Percentiles rank a stretch among this genome's conserved stretches.
Conservation (phyloP, 140 eudicot genomes). For the Ambrosia hybrid region DNA sequence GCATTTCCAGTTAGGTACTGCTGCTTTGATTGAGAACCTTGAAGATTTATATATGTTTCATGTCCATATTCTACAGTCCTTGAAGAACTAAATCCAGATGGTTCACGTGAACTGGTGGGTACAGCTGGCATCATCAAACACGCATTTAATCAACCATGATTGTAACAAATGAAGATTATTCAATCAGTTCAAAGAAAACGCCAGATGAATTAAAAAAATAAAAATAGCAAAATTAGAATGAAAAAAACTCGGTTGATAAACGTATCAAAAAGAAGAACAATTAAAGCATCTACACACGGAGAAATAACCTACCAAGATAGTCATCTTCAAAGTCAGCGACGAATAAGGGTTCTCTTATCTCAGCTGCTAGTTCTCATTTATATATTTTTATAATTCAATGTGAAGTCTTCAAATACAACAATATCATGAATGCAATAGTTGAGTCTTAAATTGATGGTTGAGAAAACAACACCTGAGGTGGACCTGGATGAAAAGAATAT, state of each 20-base stretch:
- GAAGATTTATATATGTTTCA: constrained; percentile 49
- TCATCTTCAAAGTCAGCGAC: too few relatives aligned
- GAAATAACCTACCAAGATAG: too few relatives aligned
- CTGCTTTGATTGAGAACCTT: constrained; percentile 59
- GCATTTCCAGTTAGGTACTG: constrained; percentile 50
- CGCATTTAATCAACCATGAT: too few relatives aligned
- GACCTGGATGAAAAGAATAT: constrained; percentile 41
- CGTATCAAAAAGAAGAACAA: too few relatives aligned
- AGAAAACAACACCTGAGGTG: constrained; percentile 33
- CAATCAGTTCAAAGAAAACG: too few relatives aligned
- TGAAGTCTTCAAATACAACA: constrained; percentile 7
- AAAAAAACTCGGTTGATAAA: too few relatives aligned
- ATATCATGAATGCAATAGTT: constrained; percentile 1
- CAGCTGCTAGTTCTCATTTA: constrained; percentile 51
- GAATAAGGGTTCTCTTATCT: too few relatives aligned
- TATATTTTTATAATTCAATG: constrained; percentile 10
- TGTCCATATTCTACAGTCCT: constrained; percentile 61
- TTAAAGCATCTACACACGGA: too few relatives aligned
- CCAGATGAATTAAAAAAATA: too few relatives aligned
- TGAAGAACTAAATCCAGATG: constrained; percentile 46
- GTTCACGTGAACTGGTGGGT: constrained; percentile 41
- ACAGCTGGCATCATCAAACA: constrained; percentile 50
- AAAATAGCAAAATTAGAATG: too few relatives aligned
- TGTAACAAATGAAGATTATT: too few relatives aligned
- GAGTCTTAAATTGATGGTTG: constrained; percentile 49